Evolutionary conservation across 2,329 filamentous ascomycete genomes (phyloP).

Genomic region (Arthroderma sp.): DNA sequence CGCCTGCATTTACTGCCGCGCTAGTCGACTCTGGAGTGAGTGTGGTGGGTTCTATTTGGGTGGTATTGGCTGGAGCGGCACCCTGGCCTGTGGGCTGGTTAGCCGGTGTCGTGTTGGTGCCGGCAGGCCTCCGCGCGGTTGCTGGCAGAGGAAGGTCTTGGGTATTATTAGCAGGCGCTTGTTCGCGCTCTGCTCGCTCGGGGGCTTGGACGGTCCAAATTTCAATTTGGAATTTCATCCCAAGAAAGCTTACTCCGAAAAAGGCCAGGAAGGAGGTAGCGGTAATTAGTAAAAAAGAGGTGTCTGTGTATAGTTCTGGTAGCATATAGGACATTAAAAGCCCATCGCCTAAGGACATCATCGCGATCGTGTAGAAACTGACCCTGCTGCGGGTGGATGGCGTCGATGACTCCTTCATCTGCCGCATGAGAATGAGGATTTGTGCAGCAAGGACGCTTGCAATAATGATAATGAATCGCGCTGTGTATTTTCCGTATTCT

Average conservation of each 20-base stretch:
- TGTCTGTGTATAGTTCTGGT: conserved; percentile 41
- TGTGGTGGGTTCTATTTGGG: conserved; percentile 20
- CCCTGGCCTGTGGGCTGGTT: conserved; percentile 50
- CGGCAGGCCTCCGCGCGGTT: conserved; percentile 31
- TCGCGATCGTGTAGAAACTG: conserved; percentile 50
- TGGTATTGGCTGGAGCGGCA: conserved; percentile 19
- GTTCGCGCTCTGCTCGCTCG: conserved; percentile 25
- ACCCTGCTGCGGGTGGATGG: conserved; percentile 51
- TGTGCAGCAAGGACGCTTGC: conserved; percentile 38
- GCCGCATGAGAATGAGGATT: conserved; percentile 43
- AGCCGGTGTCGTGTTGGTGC: conserved; percentile 41
- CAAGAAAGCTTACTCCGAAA: conserved; percentile 48
- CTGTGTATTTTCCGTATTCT: conserved; percentile 38
- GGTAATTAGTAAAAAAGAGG: conserved; percentile 43
- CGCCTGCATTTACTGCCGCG: conserved; percentile 36
- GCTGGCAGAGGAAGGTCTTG: conserved; percentile 28
- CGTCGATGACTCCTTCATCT: conserved; percentile 52
- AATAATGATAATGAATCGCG: conserved; percentile 41
- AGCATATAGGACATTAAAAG: conserved; percentile 44
- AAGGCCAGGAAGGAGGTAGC: conserved; percentile 46
- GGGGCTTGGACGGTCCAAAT: conserved; percentile 51
- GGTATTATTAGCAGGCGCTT: conserved; percentile 12
- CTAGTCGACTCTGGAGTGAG: conserved; percentile 22
- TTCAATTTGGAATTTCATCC: conserved; percentile 53
- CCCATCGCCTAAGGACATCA: conserved; percentile 49